These are phyloP conservation scores for Citrullus mucosospermus DNA, from an alignment of 306 rosid species.

Conservation along the genomic window DNA sequence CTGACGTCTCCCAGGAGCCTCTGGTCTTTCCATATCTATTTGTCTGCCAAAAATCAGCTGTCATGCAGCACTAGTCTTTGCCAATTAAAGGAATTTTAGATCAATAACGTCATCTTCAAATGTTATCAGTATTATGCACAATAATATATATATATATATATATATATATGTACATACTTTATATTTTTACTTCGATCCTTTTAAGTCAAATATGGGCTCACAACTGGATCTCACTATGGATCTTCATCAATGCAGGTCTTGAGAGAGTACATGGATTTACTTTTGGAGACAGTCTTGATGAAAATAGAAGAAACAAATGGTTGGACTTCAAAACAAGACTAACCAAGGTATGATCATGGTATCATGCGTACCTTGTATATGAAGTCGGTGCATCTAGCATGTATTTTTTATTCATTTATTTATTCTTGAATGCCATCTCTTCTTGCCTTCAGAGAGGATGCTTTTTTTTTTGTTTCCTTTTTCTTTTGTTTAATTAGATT, in stretches of 20 bases:
- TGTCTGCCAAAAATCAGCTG: too few relatives aligned
- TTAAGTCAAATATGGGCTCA: neutral
- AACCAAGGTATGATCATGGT: constrained; percentile 38
- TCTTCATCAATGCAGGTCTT: constrained; percentile 39
- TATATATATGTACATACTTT: too few relatives aligned
- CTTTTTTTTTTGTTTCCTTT: too few relatives aligned
- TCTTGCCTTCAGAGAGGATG: neutral
- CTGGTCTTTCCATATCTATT: too few relatives aligned
- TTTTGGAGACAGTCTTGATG: constrained; percentile 84
- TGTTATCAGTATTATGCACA: too few relatives aligned
- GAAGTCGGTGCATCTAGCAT: neutral
- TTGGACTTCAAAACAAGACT: constrained; percentile 46
- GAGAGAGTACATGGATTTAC: constrained; percentile 87
- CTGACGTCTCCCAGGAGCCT: too few relatives aligned
- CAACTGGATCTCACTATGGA: neutral
- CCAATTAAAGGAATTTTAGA: too few relatives aligned
- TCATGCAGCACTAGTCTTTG: too few relatives aligned
- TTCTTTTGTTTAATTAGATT: too few relatives aligned
- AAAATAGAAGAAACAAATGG: constrained; percentile 62
- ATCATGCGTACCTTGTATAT: neutral
- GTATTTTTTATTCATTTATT: neutral
- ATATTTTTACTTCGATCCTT: neutral
- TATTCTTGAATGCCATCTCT: neutral
- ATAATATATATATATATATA: too few relatives aligned
- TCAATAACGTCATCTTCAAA: too few relatives aligned